phyloP scores from a whole-genome alignment of 345 rosid genomes.

The Dipteronia dyeriana region DNA sequence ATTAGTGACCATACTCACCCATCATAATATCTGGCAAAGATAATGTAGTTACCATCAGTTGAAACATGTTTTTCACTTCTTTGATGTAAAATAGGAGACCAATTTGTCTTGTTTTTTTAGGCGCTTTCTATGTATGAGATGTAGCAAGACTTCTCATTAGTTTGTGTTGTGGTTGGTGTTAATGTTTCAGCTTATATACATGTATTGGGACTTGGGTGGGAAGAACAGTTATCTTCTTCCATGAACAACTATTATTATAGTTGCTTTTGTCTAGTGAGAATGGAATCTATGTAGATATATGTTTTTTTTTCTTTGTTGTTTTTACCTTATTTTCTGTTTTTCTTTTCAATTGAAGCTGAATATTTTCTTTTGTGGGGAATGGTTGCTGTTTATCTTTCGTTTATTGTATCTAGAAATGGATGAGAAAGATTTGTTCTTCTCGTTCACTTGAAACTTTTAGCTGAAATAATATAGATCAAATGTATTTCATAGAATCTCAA shows the following conservation, averaged over 20 bases:
- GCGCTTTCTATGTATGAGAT: not conserved
- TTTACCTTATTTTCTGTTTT: too few species aligned
- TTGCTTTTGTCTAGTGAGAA: not conserved
- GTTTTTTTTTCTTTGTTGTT: not conserved
- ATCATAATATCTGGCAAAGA: conserved; percentile 2
- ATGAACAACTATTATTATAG: not conserved
- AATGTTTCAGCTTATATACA: not conserved
- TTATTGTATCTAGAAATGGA: too few species aligned
- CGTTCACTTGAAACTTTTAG: too few species aligned
- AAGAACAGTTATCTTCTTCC: not conserved
- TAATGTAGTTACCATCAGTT: not conserved
- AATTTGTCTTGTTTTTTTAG: not conserved
- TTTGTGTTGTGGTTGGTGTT: too few species aligned
- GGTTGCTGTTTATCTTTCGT: too few species aligned
- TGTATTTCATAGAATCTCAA: too few species aligned
- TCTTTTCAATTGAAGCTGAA: too few species aligned
- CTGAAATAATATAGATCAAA: too few species aligned
- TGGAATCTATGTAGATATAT: not conserved
- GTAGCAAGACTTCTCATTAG: not conserved
- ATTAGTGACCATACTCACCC: not conserved
- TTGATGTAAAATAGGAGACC: not conserved
- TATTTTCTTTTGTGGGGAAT: too few species aligned
- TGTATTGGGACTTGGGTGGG: not conserved
- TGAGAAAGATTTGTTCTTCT: too few species aligned
- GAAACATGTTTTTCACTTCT: not conserved